phyloP scores from a whole-genome alignment of 73 alveolate genomes.

The Durusdinium trenchii region DNA sequence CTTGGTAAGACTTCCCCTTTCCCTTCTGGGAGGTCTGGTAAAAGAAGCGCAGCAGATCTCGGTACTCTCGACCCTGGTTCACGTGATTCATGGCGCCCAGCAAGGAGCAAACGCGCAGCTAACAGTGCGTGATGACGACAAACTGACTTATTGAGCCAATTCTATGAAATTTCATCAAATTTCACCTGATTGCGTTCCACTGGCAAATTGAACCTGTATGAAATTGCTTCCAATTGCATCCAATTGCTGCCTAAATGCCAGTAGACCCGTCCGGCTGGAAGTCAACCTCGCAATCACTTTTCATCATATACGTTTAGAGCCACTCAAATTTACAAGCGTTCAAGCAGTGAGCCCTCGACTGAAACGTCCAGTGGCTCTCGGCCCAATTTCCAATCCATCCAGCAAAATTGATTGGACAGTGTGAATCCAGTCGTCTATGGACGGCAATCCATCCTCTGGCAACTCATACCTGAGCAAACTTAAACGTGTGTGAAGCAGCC shows the following conservation, averaged over 20 bases:
- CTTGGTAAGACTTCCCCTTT: background rate
- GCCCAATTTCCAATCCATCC: background rate
- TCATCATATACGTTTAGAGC: background rate
- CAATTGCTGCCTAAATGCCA: no score
- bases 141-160: no score
- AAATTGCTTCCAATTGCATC: no score
- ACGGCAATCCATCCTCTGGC: background rate
- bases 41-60: background rate
- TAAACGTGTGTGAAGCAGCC: background rate
- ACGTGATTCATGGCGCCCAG: no score
- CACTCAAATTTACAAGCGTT: background rate
- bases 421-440: background rate
- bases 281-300: background rate
- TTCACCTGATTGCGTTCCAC: no score
- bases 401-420: background rate
- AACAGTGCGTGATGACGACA: no score
- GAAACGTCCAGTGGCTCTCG: background rate
- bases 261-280: no score
- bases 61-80: background rate
- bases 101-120: no score
- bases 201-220: no score
- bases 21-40: conserved; percentile 19
- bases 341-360: background rate
- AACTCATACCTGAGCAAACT: background rate
- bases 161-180: background rate